These are phyloP conservation scores for Aspergillus asperescens DNA, from an alignment of 495 filamentous ascomycete species.

Conservation along the genomic window DNA sequence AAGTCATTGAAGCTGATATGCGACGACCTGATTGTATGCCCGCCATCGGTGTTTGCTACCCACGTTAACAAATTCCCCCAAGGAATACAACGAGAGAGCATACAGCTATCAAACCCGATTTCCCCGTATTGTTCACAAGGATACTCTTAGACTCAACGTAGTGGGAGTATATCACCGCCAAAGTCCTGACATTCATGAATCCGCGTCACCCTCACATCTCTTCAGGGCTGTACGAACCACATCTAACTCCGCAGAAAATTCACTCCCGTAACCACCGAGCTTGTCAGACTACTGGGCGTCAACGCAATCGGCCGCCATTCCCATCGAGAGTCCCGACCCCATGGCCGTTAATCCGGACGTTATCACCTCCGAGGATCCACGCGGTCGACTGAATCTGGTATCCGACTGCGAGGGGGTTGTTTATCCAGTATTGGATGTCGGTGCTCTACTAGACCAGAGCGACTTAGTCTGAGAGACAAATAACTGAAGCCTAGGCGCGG, in stretches of 20 bases:
- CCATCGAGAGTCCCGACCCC: constrained; percentile 40
- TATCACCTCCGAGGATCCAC: constrained; percentile 41
- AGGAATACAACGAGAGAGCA: too few species aligned
- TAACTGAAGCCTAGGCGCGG: not conserved
- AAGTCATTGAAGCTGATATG: constrained; percentile 33
- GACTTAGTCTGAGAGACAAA: not conserved
- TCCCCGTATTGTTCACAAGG: constrained; percentile 33
- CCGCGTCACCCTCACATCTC: not conserved
- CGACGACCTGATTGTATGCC: constrained; percentile 29
- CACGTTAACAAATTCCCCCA: too few species aligned
- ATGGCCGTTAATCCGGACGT: constrained; percentile 35
- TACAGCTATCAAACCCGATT: constrained; percentile 8
- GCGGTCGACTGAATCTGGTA: constrained; percentile 49
- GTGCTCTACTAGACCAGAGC: constrained; percentile 31
- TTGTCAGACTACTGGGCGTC: constrained; percentile 32
- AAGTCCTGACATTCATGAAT: constrained; percentile 15
- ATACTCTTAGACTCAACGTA: constrained; percentile 34
- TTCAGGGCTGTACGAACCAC: constrained; percentile 36
- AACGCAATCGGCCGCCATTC: constrained; percentile 41
- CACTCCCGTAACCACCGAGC: constrained; percentile 30
- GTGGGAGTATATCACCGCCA: constrained; percentile 33
- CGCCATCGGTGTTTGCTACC: constrained; percentile 38
- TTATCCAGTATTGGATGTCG: constrained; percentile 44
- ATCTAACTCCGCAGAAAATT: constrained; percentile 42
- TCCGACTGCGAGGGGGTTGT: constrained; percentile 37